Evolutionary conservation across 306 rosid genomes (phyloP).

Genomic region (Alnus glutinosa): DNA sequence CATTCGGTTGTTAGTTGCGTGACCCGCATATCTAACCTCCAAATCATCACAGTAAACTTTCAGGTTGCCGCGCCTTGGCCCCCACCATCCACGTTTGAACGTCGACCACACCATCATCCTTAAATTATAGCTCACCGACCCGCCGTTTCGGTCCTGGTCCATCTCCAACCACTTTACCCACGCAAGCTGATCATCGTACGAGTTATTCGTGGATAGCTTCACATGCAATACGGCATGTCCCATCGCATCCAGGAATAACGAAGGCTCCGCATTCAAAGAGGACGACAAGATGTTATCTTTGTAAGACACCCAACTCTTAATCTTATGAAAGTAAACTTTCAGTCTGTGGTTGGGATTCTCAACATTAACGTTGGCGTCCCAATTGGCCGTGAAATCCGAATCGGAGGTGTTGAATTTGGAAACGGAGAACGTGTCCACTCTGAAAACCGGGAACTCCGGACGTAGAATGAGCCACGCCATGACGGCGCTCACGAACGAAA

Average conservation of each 20-base stretch:
- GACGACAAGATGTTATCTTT: neutral
- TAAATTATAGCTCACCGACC: constrained; percentile 24
- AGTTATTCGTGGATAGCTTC: constrained; percentile 20
- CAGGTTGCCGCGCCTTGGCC: neutral
- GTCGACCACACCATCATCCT: constrained; percentile 21
- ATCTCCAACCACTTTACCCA: constrained; percentile 17
- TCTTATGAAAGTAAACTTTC: neutral
- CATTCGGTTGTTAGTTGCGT: neutral
- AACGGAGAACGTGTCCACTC: constrained; percentile 33
- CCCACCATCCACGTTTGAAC: constrained; percentile 14
- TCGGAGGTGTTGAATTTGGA: constrained; percentile 33
- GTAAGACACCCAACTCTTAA: constrained; percentile 29
- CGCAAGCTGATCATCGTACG: neutral
- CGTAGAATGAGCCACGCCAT: constrained; percentile 23
- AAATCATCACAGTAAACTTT: constrained; percentile 39
- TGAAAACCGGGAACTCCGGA: constrained; percentile 37
- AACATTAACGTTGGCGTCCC: constrained; percentile 34
- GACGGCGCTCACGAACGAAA: constrained; percentile 16
- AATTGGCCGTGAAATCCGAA: constrained; percentile 23
- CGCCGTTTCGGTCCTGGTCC: constrained; percentile 19
- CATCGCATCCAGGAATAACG: constrained; percentile 13
- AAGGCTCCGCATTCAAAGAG: constrained; percentile 15
- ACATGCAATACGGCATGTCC: neutral
- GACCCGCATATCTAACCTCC: constrained; percentile 39
- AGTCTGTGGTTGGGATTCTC: constrained; percentile 38